Percentiles rank a stretch among this genome's conserved stretches.
phyloP scores from a whole-genome alignment of 805 yeast genomes.

The Cyberlindnera samutprakarnensis region DNA sequence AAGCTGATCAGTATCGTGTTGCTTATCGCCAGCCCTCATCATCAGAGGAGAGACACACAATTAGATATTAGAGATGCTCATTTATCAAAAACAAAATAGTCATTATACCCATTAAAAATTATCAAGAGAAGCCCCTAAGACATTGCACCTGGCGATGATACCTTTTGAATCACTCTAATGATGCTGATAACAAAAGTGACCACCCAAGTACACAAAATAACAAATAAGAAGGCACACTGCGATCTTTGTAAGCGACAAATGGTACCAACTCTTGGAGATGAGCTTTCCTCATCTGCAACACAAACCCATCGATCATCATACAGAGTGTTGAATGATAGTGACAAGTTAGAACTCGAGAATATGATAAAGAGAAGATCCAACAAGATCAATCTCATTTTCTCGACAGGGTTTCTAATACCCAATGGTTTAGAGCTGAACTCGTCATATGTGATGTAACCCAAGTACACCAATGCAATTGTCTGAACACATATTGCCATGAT shows the following conservation, averaged over 20 bases:
- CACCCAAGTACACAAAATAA: conserved; percentile 77
- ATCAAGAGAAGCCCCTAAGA: no score
- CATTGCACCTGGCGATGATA: conserved; percentile 16
- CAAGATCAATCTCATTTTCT: conserved; percentile 73
- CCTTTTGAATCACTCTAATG: conserved; percentile 71
- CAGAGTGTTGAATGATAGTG: conserved; percentile 78
- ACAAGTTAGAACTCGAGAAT: conserved; percentile 79
- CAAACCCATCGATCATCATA: conserved; percentile 84
- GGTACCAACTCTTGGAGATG: conserved; percentile 31
- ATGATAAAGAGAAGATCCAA: conserved; percentile 83
- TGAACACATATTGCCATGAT: conserved; percentile 89
- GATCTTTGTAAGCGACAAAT: conserved; percentile 77
- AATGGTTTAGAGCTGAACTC: conserved; percentile 90
- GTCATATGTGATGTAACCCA: conserved; percentile 78
- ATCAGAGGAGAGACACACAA: no score
- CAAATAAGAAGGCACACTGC: conserved; percentile 68
- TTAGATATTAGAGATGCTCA: no score
- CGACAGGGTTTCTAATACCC: conserved; percentile 80
- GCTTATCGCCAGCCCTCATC: no score
- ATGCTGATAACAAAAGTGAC: conserved; percentile 77
- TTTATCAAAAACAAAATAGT: no score
- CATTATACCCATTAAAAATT: no score
- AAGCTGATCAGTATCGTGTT: no score
- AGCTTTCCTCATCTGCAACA: conserved; percentile 14
- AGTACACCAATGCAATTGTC: conserved; percentile 66